These are phyloP conservation scores for Chlamydomonas reinhardtii DNA, from an alignment of 163 green algal genomes.

Conservation along the genomic window DNA sequence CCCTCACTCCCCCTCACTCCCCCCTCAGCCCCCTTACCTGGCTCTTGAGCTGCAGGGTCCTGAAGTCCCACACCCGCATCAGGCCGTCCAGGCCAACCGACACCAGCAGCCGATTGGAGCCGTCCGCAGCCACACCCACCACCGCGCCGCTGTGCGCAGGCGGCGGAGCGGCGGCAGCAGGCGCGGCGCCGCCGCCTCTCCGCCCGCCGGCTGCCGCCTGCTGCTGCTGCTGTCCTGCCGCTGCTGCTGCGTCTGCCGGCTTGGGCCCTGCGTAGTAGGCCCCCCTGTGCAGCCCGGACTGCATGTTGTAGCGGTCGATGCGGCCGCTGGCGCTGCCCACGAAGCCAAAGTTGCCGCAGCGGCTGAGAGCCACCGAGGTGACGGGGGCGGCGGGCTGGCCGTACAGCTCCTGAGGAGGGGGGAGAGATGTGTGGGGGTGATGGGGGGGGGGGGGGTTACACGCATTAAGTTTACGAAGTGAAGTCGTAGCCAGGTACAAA, in stretches of 20 bases:
- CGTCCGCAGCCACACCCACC: constrained; percentile 79
- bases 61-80: constrained; percentile 91
- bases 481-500: too few species aligned
- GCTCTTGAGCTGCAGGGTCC: constrained; percentile 56
- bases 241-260: not conserved
- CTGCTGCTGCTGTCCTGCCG: not conserved
- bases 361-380: constrained; percentile 79
- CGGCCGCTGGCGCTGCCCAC: constrained; percentile 84
- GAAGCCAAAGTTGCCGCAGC: constrained; percentile 96
- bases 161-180: not conserved
- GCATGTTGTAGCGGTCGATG: constrained; percentile 96
- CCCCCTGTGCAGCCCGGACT: constrained; percentile 92
- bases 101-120: constrained; percentile 83
- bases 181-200: not conserved
- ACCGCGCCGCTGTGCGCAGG: constrained; percentile 85
- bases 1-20: not conserved
- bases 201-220: not conserved
- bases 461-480: too few species aligned
- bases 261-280: constrained; percentile 56
- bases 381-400: constrained; percentile 55
- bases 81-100: constrained; percentile 79
- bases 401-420: constrained; percentile 22
- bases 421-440: not conserved
- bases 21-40: constrained; percentile 54
- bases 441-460: not conserved